Base-by-base conservation (phyloP, 495 filamentous ascomycete genomes). In the Penicillium robsamsonii region DNA sequence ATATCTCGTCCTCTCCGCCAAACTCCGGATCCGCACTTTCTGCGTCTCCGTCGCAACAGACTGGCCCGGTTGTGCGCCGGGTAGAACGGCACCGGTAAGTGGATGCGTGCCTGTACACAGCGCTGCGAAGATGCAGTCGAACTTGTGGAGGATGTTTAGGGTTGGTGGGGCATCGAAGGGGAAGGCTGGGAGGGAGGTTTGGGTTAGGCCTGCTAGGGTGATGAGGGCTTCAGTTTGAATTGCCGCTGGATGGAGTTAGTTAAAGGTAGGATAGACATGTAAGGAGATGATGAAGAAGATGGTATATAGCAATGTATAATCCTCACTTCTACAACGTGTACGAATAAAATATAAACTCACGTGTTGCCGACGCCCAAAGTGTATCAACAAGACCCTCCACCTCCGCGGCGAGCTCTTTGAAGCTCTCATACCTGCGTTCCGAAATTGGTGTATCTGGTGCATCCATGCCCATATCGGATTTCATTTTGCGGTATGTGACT, bases 211-310 rank as follows among this genome's bases (percentile, higher is more conserved):
- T 0, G 91, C 90, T 46, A 96, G 77, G 51, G 84, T 87, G 22
- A 96, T 82, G 10, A 96, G 77, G 63, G 88, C 91, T 30, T 90
- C 87, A 12, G 91, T 84, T 74, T 96, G 90, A n/a, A 96, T 76
- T 38, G 81, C 83, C 31, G 91, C 90, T 93, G 61, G 12, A 11
- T 13, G 20, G 38, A 24, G 22, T 35, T 43, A 45, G 18, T 43
- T 25, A 13, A 15, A 27, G 1, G 4, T 29, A 30, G 3, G 0
- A 6, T 29, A 22, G 3, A 30, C 7, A 47, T 47, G 15, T 9
- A 17, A 6, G 15, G 20, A 13, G 41, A 43, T 24, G 11, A 24
- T 6, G 4, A 3, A 24, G 15, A 13, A 24, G 42, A 24, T 24
- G 12, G 5, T 6, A 25, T 20, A 43, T 43, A 24, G 7, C 13